Conservation (phyloP, 2,329 filamentous ascomycete genomes). For the Fusarium lateritium region DNA sequence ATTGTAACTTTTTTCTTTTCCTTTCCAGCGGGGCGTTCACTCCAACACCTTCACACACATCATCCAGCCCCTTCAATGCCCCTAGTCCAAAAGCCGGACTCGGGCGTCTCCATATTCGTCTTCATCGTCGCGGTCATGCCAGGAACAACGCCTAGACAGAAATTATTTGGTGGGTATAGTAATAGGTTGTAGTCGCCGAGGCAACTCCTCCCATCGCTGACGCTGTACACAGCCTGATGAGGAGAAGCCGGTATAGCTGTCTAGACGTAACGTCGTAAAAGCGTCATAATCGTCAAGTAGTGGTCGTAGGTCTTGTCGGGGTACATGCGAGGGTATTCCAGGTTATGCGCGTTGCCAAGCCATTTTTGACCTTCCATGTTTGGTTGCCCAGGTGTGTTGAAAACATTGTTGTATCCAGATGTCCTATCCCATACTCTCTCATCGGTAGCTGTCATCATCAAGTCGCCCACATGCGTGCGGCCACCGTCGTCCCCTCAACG, state of each 20-base stretch:
- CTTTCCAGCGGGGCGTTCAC: constrained; percentile 39
- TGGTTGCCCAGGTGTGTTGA: constrained; percentile 59
- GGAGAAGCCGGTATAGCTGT: constrained; percentile 57
- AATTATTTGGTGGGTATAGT: constrained; percentile 60
- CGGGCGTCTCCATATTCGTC: constrained; percentile 40
- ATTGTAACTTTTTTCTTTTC: constrained; percentile 51
- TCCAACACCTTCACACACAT: constrained; percentile 36
- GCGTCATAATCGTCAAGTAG: constrained; percentile 63
- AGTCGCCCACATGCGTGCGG: constrained; percentile 41
- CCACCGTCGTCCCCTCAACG: constrained; percentile 30
- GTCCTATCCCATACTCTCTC: constrained; percentile 57
- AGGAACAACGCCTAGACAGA: constrained; percentile 54
- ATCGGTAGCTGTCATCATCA: constrained; percentile 59
- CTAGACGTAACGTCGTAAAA: constrained; percentile 65
- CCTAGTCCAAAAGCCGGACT: constrained; percentile 40
- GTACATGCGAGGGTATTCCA: constrained; percentile 53
- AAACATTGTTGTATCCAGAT: constrained; percentile 59
- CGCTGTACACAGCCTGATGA: constrained; percentile 51
- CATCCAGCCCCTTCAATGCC: constrained; percentile 36
- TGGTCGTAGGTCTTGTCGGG: constrained; percentile 55
- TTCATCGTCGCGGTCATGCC: constrained; percentile 54
- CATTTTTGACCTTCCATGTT: constrained; percentile 53
- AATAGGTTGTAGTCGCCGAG: constrained; percentile 57
- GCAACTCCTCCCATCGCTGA: constrained; percentile 52
- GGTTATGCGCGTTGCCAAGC: constrained; percentile 49